Evolutionary conservation across 2,329 filamentous ascomycete species (phyloP), one percentile per base, ranked within the genome.

Genomic region (Nothomitra cinnamomea): DNA sequence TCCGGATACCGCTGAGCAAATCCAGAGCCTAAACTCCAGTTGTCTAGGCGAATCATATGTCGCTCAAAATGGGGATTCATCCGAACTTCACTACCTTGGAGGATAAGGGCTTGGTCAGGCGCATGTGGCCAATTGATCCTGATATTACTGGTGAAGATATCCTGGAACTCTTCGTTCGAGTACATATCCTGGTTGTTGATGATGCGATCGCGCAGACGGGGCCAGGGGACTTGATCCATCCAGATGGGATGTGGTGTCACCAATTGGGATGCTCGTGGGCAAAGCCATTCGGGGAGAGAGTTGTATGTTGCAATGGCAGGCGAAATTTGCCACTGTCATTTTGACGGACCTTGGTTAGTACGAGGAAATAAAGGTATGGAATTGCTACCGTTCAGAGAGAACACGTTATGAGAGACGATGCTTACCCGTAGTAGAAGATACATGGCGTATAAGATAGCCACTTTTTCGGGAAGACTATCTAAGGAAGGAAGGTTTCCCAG

Each of bases 31-130:
- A 95, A 63, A 56, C 78, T 83, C 88, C 89, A 95, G 61, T 94
- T 94, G 56, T 81, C 77, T 40, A 88, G 62, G 41, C 84, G 75
- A 2, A 83, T 69, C 50, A 95, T 63, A 64, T 95, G 88, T 38
- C 79, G 73, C 67, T 94, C 86, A 64, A 94, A 95, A 0, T 87
- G 84, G 0, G 87, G 87, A 58, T 92, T 94, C 57, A 95, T 87
- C 57, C 85, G 74, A 56, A 87, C 71, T 3, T 69, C 69, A 3
- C 58, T 58, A 3, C 54, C 53, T 2, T 72, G 73, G 0, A 75
- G 72, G 24, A 75, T 68, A 24, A 95, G 70, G 36, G 81, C 79
- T 59, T 88, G 82, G 0, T 6, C 32, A 15, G 49, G 25, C n/a
- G 10, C 8, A 7, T 94, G 89, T 0, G 83, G 84, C 88, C 88